Evolutionary conservation across 129 eudicot genomes (phyloP), one percentile per base, ranked within the genome.

Genomic region (Saussurea involucrata): DNA sequence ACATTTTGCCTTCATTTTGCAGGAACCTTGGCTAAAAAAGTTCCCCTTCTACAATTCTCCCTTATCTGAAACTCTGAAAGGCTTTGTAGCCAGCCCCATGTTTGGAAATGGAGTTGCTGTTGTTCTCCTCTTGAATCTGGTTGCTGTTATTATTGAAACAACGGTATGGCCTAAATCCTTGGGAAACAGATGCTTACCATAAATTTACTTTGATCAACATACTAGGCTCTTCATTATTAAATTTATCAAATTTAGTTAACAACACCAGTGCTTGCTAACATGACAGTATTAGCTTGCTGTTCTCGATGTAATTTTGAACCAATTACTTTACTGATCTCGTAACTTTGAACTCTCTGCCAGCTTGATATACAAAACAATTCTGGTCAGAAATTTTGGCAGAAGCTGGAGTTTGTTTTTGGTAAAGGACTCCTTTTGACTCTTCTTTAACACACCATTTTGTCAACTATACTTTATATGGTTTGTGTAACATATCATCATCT

Each of bases 401-500:
- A 55, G 72, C 86, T 95, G 63, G 99, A 95, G 83, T 89, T 95
- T 78, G 78, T 87, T 79, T 95, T 95, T 71, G 97, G 98, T 93
- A 93, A 57, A 79, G 89, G 17, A 72, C 78, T 64, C 66, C 20
- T 25, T 63, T 74, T 22, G 15, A 78, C 73, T 84, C 66, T 25
- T 75, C 63, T 22, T 75, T 75, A 22, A 11, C 63, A 8, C 79
- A 37, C 18, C 60, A 22, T 78, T 65, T 53, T 21, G 7, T 68
- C 11, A 20, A 12, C 44, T 76, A 75, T 76, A 55, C 24, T 66
- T 76, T 27, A 64, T 31, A 17, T 12, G 15, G 34, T 65, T 28
- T 55, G 11, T 55, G 13, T 13, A 73, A 22, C 80, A 66, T 4
- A 66, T 17, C 71, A 76, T 31, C 65, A 28, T 32, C 53, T 27